Percentiles rank a stretch among this genome's conserved stretches.
These are phyloP conservation scores for Lycium barbarum DNA, from an alignment of 257 asterid species.

Conservation along the genomic window DNA sequence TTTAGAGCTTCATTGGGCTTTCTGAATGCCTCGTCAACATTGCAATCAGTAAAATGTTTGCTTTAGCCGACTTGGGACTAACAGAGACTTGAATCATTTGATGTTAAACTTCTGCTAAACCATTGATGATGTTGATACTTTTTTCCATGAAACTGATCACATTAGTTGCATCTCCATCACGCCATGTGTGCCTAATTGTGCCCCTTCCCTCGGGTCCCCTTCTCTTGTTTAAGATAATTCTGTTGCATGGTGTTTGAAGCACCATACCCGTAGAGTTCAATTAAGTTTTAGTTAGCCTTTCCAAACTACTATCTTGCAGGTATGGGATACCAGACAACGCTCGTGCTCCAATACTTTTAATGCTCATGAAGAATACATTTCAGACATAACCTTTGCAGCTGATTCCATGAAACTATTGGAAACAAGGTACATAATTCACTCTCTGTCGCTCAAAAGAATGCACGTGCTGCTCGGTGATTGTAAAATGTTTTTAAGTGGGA, in stretches of 20 bases:
- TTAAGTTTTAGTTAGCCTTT: neutral
- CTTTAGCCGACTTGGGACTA: neutral
- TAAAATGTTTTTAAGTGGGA: constrained; percentile 2
- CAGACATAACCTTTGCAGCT: constrained; percentile 82
- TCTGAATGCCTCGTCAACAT: neutral
- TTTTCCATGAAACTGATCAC: neutral
- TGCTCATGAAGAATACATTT: constrained; percentile 83
- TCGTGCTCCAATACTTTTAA: constrained; percentile 74
- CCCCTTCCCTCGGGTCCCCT: neutral
- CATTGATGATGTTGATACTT: neutral
- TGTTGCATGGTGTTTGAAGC: neutral
- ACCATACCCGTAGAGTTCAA: constrained; percentile 20
- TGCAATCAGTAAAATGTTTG: neutral
- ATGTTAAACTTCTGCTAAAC: neutral
- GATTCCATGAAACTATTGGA: constrained; percentile 81
- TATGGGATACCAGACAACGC: constrained; percentile 93
- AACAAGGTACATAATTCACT: constrained; percentile 60
- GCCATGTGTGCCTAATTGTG: constrained; percentile 11
- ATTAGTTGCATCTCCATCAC: constrained; percentile 11
- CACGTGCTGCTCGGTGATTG: neutral
- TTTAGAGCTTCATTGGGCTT: neutral
- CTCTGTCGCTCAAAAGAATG: constrained; percentile 21
- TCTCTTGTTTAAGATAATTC: no score
- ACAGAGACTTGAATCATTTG: constrained; percentile 10
- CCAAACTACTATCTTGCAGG: constrained; percentile 46